phyloP scores from a whole-genome alignment of 805 yeast genomes.

The Cyberlindnera nakhonratchasimensis region DNA sequence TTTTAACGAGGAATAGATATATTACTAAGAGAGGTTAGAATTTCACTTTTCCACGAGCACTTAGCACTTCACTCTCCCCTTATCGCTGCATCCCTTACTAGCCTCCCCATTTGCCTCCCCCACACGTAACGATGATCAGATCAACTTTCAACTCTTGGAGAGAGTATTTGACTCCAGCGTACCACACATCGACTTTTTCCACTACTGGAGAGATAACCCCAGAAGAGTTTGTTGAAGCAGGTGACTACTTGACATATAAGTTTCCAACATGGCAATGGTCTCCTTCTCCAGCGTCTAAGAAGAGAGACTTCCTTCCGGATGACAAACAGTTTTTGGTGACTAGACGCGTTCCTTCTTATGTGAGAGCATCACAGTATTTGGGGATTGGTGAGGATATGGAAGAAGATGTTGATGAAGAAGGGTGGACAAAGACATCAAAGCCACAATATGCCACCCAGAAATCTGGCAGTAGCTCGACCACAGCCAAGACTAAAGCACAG shows the following conservation, averaged over 20 bases:
- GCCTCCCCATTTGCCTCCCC: too few relatives aligned
- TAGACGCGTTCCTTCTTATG: conserved; percentile 81
- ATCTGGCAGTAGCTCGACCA: background rate
- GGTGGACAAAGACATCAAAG: conserved; percentile 49
- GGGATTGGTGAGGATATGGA: conserved; percentile 40
- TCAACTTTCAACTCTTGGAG: conserved; percentile 80
- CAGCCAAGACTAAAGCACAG: conserved; percentile 10
- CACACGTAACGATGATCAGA: conserved; percentile 38
- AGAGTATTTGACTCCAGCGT: conserved; percentile 89
- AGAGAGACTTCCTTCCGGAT: conserved; percentile 70
- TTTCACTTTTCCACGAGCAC: too few relatives aligned
- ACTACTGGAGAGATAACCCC: conserved; percentile 92
- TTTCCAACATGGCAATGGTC: conserved; percentile 98
- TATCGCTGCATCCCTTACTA: too few relatives aligned
- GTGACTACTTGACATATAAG: conserved; percentile 85
- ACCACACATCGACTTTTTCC: conserved; percentile 80
- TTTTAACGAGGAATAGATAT: too few relatives aligned
- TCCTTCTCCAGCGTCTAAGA: conserved; percentile 49
- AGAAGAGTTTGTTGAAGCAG: conserved; percentile 90
- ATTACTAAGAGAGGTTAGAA: too few relatives aligned
- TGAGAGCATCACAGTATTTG: conserved; percentile 57
- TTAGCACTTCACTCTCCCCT: too few relatives aligned
- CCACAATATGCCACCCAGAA: conserved; percentile 19
- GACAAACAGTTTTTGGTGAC: conserved; percentile 89
- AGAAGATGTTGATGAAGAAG: conserved; percentile 45